Percentiles rank a stretch among this genome's conserved stretches.
Conservation (phyloP, 176 grass and related monocot species). For the Leersia perrieri region DNA sequence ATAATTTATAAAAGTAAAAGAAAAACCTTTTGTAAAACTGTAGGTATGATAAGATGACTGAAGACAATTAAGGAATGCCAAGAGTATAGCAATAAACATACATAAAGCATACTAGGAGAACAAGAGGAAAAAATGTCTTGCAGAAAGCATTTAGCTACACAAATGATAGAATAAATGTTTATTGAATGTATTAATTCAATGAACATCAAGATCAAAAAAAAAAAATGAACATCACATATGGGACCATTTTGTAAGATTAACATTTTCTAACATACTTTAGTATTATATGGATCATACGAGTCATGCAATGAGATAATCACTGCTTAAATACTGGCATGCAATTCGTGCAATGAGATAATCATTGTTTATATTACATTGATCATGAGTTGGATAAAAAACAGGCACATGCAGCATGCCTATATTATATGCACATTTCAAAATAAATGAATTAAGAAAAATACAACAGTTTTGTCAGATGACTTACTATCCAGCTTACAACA, state of each 20-base stretch:
- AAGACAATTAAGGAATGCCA: background rate
- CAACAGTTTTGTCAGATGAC: constrained; percentile 24
- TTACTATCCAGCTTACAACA: constrained; percentile 84
- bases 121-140: background rate
- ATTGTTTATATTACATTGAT: background rate
- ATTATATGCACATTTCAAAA: constrained; percentile 12
- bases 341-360: background rate
- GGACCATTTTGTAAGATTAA: background rate
- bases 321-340: background rate
- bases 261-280: background rate
- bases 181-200: background rate
- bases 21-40: background rate
- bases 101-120: background rate
- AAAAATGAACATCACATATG: background rate
- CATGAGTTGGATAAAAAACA: background rate
- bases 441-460: constrained; percentile 22
- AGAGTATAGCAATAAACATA: constrained; percentile 8
- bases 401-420: background rate
- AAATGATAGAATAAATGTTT: constrained; percentile 32
- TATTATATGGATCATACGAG: no score
- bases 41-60: background rate
- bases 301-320: no score
- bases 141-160: constrained; percentile 17
- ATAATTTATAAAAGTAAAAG: background rate
- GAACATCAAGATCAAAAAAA: no score